Base-by-base conservation (phyloP, 1,139 yeast species). In the Pichia sp. region DNA sequence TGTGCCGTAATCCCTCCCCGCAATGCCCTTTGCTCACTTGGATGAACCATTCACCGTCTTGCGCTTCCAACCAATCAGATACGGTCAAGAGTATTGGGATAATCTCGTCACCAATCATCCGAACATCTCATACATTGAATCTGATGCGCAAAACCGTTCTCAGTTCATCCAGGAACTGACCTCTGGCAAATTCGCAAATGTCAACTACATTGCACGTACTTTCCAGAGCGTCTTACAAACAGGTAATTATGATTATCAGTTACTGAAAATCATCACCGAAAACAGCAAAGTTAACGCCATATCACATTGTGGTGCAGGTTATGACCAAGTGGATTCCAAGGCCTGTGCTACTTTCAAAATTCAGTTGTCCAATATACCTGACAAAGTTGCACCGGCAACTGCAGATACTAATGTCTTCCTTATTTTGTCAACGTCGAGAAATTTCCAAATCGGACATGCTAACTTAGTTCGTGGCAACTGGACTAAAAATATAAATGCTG, bases 251-350 rank as follows among this genome's bases (percentile, higher is more conserved):
- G 95, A 89, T 62, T 78, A 73, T 44, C 96, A 88, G 57, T 65
- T 90, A 54, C 75, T 83, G 24, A 59, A 65, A 15, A 67, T 68
- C 29, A 68, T 92, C 50, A 95, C 95, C 2, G 36, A 43, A 26
- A 35, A 53, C 43, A 54, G 70, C 1, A 62, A 80, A 0, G 74
- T 89, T 30, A 76, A 78, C 57, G 74, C 80, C 15, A 72, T 92
- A 22, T 74, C 85, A 56, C 95, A 88, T 66, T 74, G 79, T 56
- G 97, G 97, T 48, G 97, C 97, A 1, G 97, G 98, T 4, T 92
- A 92, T 65, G 97, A 92, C 63, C 89, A 83, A 65, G 71, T 83
- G 42, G 88, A 82, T 57, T 77, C 79, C 2, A 71, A 66, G 35
- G 77, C 76, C 38, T 73, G 76, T 55, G 72, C 75, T 16, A 67